Conservation (phyloP, 495 filamentous ascomycete species). For the Talaromyces trachyspermus region DNA sequence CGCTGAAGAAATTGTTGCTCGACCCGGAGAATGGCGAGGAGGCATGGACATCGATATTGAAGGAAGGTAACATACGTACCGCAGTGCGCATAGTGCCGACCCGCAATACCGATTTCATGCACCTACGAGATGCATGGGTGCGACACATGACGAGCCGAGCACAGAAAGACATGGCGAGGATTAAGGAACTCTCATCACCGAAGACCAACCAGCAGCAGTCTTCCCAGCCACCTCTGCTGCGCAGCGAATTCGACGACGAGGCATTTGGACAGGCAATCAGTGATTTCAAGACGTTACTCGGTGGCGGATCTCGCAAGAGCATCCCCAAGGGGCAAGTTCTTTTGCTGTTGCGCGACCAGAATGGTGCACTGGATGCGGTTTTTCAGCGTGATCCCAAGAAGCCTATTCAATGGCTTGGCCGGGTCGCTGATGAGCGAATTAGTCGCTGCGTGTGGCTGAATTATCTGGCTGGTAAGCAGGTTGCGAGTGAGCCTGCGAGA, state of each 20-base stretch:
- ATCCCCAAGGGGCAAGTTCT: slow-evolving; percentile 71
- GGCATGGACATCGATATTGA: slow-evolving; percentile 67
- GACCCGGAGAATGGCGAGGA: slow-evolving; percentile 59
- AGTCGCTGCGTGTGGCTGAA: slow-evolving; percentile 79
- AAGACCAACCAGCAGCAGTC: neutral
- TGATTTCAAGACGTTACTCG: slow-evolving; percentile 71
- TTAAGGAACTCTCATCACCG: slow-evolving; percentile 13
- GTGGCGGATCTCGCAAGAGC: slow-evolving; percentile 54
- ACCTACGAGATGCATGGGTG: slow-evolving; percentile 86
- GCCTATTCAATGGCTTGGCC: slow-evolving; percentile 50
- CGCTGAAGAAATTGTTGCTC: slow-evolving; percentile 58
- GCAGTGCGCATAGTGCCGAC: slow-evolving; percentile 75
- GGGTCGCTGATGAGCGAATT: slow-evolving; percentile 69
- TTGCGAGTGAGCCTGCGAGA: slow-evolving; percentile 76
- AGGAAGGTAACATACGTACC: slow-evolving; percentile 54
- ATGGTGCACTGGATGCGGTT: slow-evolving; percentile 59
- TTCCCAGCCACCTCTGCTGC: slow-evolving; percentile 15
- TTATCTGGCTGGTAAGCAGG: slow-evolving; percentile 79
- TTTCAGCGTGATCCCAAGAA: slow-evolving; percentile 48
- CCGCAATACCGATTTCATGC: slow-evolving; percentile 83
- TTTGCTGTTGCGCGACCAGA: slow-evolving; percentile 58
- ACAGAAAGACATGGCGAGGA: slow-evolving; percentile 25
- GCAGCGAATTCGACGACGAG: slow-evolving; percentile 54
- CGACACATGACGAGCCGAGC: slow-evolving; percentile 70
- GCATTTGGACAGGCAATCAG: slow-evolving; percentile 62